Conservation (phyloP, 805 yeast genomes). For the Cyberlindnera misumaiensis region DNA sequence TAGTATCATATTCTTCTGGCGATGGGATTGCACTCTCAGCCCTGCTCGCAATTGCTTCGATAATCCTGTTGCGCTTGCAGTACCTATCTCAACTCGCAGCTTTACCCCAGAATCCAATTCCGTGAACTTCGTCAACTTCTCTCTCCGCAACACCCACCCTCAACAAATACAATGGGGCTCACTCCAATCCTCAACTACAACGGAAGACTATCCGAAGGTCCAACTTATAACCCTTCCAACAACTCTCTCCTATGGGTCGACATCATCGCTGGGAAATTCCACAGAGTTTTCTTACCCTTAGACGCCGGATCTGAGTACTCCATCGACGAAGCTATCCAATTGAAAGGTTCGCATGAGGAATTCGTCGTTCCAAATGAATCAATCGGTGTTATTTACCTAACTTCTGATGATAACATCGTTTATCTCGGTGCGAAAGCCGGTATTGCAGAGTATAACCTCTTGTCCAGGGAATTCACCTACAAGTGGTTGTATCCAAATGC, state of each 20-base stretch:
- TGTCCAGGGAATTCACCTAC: slow-evolving; percentile 30
- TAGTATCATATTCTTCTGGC: no score
- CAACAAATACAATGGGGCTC: not conserved
- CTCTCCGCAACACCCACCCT: not conserved
- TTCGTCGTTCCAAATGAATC: slow-evolving; percentile 34
- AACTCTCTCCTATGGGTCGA: slow-evolving; percentile 41
- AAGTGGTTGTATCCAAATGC: slow-evolving; percentile 29
- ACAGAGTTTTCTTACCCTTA: slow-evolving; percentile 24
- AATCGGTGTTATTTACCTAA: slow-evolving; percentile 70
- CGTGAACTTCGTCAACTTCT: no score
- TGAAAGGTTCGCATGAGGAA: slow-evolving; percentile 29
- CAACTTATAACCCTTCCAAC: slow-evolving; percentile 53
- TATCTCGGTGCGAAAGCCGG: slow-evolving; percentile 63
- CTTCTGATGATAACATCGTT: slow-evolving; percentile 42
- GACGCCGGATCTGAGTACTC: slow-evolving; percentile 20
- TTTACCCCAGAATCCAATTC: no score
- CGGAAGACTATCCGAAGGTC: slow-evolving; percentile 56
- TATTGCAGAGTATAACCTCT: slow-evolving; percentile 47
- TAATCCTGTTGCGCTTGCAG: no score
- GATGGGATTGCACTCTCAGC: no score
- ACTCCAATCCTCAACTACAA: slow-evolving; percentile 14
- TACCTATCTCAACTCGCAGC: no score
- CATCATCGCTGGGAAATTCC: slow-evolving; percentile 30
- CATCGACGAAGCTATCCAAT: slow-evolving; percentile 17
- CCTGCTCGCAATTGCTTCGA: no score